Base-by-base conservation (phyloP, 805 yeast species). In the Pichia paraexigua region DNA sequence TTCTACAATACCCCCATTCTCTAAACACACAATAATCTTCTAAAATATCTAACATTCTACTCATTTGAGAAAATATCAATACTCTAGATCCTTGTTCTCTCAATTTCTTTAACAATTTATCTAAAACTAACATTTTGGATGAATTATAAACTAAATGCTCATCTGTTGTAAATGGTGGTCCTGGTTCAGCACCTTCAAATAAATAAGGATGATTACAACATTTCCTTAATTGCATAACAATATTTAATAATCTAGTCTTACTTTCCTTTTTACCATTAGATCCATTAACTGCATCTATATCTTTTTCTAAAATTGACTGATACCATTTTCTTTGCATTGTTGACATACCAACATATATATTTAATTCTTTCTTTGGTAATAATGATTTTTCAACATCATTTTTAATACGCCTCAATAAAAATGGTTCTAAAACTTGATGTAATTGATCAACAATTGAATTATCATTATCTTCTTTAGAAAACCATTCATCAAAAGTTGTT, bases 101-200 rank as follows among this genome's bases (percentile, higher is more conserved):
- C 56, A 80, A 72, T 56, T 80, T 81, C 58, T 75, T 78, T 63
- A 86, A 69, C 53, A 86, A 61, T 61, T 79, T 78, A 63, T 86
- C 95, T 61, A 86, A 70, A 24, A 86, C 83, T 46, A 82, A 74
- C 76, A 86, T 75, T 63, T 86, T 86, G 50, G 82, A 83, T 5
- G 90, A 75, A 63, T 86, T 86, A 65, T 66, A 83, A 35, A 86
- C 82, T 63, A 86, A 72, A 69, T 86, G 95, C 63, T 86, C 94
- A 65, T 86, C 95, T 0, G 92, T 86, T 10, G 94, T 86, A 60
- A 73, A 86, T 22, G 95, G 95, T 20, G 95, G 95, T 13, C 95
- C 95, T 0, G 94, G 94, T 62, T 86, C 95, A 1, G 92, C 94
- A 43, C 95, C 95, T 64, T 86, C 94, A 60, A 86, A 86, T 41